Evolutionary conservation across 495 filamentous ascomycete species (phyloP).

Genomic region (Trichoderma orchidacearum): DNA sequence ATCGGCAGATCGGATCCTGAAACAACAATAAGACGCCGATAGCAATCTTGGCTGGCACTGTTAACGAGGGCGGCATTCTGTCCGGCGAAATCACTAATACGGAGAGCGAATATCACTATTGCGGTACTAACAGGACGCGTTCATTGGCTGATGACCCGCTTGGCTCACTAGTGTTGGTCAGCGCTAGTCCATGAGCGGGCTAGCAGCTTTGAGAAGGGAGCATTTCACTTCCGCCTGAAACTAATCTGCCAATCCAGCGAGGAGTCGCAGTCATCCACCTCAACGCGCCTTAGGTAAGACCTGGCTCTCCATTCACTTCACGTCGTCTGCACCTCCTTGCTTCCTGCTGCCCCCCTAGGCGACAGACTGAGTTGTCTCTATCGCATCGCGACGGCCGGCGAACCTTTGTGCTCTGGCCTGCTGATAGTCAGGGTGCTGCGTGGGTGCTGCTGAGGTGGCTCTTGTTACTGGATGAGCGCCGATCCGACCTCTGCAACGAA

Average conservation of each 20-base stretch:
- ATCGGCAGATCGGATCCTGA: not conserved
- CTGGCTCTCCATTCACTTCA: conserved; percentile 2
- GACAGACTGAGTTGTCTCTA: not conserved
- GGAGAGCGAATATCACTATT: not conserved
- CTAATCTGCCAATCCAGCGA: not conserved
- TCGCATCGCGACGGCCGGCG: not conserved
- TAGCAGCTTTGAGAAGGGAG: not conserved
- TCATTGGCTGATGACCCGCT: not conserved
- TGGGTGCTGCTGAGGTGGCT: not conserved
- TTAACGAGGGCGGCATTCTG: not conserved
- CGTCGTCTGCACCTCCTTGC: not conserved
- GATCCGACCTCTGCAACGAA: not conserved
- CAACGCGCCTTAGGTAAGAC: conserved; percentile 6
- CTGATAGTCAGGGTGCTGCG: not conserved
- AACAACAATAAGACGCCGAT: not conserved
- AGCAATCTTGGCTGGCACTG: not conserved
- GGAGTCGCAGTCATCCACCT: conserved; percentile 2
- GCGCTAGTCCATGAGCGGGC: not conserved
- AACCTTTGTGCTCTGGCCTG: not conserved
- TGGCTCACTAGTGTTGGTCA: not conserved
- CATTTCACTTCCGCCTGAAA: not conserved
- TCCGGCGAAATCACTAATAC: not conserved
- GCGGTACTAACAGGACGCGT: not conserved
- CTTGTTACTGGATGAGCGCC: not conserved
- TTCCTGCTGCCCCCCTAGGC: not conserved